Evolutionary conservation across 2,329 filamentous ascomycete genomes (phyloP).

Genomic region (Metarhizium album): DNA sequence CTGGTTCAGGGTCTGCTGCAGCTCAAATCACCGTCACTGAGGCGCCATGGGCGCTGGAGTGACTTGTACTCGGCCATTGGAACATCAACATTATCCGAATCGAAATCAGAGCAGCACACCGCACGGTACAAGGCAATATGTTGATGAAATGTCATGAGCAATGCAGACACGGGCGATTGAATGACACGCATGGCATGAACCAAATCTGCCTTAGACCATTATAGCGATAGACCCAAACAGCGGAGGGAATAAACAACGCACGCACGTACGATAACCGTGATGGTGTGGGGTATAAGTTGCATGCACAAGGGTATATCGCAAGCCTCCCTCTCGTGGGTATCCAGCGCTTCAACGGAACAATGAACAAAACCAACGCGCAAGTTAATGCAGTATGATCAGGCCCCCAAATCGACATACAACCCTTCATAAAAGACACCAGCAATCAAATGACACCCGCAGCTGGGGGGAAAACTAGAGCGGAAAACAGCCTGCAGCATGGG

Average conservation of each 20-base stretch:
- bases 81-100: background rate
- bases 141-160: background rate
- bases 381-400: slow-evolving; percentile 4
- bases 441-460: background rate
- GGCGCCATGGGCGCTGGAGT: slow-evolving; percentile 34
- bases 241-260: slow-evolving; percentile 6
- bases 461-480: background rate
- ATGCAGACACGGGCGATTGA: background rate
- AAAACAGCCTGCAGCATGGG: background rate
- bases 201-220: slow-evolving; percentile 6
- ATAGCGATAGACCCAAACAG: slow-evolving; percentile 8
- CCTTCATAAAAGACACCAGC: slow-evolving; percentile 1
- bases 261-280: slow-evolving; percentile 4
- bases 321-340: slow-evolving; percentile 19
- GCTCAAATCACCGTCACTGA: slow-evolving; percentile 32
- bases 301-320: slow-evolving; percentile 15
- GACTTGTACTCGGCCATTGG: background rate
- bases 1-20: slow-evolving; percentile 20
- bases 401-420: background rate
- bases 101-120: too few relatives aligned
- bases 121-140: background rate
- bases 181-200: background rate
- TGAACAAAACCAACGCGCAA: slow-evolving; percentile 8
- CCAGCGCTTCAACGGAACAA: slow-evolving; percentile 16
- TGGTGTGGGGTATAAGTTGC: slow-evolving; percentile 20